These are phyloP conservation scores for Pezicula radicicola DNA, from an alignment of 2,329 filamentous ascomycete species.

Conservation along the genomic window DNA sequence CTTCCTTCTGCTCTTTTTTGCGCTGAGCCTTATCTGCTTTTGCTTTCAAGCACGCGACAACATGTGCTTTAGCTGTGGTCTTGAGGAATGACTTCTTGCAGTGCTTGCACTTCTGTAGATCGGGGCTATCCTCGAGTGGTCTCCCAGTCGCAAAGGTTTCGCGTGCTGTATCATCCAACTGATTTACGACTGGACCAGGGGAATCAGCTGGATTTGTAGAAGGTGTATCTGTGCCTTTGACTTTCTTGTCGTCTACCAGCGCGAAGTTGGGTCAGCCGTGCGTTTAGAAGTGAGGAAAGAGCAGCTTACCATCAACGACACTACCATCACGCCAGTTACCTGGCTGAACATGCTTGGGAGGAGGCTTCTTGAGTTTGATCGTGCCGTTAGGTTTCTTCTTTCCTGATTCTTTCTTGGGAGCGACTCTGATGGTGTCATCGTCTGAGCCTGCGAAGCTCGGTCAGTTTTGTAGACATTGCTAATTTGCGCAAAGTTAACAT, in stretches of 20 bases:
- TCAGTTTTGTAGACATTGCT: not conserved
- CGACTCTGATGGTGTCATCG: conserved; percentile 1
- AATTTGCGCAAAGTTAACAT: too few relatives aligned
- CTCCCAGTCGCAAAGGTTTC: conserved; percentile 79
- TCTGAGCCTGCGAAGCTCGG: not conserved
- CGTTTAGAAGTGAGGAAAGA: not conserved
- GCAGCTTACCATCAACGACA: conserved; percentile 54
- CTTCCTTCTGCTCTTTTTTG: conserved; percentile 32
- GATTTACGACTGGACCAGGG: conserved; percentile 57
- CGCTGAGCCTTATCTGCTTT: conserved; percentile 31
- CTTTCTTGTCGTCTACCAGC: conserved; percentile 51
- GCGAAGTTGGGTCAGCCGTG: conserved; percentile 7
- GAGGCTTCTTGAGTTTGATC: conserved; percentile 61
- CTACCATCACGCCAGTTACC: conserved; percentile 72
- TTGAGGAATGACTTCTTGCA: conserved; percentile 87
- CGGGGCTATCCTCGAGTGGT: conserved; percentile 75
- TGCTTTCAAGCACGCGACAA: conserved; percentile 77
- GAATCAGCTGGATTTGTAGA: conserved; percentile 40
- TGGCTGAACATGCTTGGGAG: conserved; percentile 61
- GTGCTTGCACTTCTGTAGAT: conserved; percentile 85
- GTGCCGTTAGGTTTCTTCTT: conserved; percentile 42
- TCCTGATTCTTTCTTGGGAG: conserved; percentile 18
- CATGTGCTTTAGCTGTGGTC: conserved; percentile 72
- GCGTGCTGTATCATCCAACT: conserved; percentile 72
- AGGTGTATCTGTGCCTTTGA: conserved; percentile 38